Conservation (phyloP, 352 stramenopile species). For the Ophiocytium majus region DNA sequence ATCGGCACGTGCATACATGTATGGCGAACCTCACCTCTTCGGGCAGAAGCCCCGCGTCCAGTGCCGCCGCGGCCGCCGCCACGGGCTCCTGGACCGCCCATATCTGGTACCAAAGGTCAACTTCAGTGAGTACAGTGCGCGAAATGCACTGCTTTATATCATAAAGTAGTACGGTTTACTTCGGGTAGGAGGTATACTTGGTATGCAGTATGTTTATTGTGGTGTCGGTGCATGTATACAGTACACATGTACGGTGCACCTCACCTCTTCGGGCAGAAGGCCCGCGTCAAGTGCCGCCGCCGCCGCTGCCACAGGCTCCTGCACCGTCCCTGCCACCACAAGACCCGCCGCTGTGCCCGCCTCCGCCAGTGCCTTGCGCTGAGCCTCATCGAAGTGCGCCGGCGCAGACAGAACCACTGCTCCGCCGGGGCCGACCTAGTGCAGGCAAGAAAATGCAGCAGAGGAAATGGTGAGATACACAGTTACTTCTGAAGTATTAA, state of each 20-base stretch:
- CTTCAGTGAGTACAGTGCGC: too few species aligned
- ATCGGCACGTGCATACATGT: too few species aligned
- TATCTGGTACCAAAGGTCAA: too few species aligned
- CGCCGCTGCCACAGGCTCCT: conserved; percentile 12
- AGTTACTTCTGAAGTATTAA: too few species aligned
- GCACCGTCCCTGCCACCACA: neutral
- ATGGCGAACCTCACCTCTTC: too few species aligned
- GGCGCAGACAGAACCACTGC: conserved; percentile 8
- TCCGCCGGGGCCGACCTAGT: conserved; percentile 3
- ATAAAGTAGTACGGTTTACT: too few species aligned
- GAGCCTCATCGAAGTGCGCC: neutral
- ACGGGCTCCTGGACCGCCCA: conserved; percentile 18
- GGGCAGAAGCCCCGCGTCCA: neutral
- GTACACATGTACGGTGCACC: neutral
- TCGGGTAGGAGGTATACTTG: too few species aligned
- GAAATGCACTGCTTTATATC: too few species aligned
- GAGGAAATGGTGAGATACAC: too few species aligned
- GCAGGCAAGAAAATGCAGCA: too few species aligned
- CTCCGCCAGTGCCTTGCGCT: neutral
- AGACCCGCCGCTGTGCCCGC: neutral
- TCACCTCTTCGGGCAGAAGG: neutral
- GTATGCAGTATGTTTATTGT: too few species aligned
- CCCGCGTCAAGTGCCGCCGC: neutral
- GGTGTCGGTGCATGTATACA: too few species aligned
- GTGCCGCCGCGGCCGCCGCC: conserved; percentile 1